Evolutionary conservation across 2,329 filamentous ascomycete genomes (phyloP).

Genomic region (Paraphaeosphaeria sporulosa): DNA sequence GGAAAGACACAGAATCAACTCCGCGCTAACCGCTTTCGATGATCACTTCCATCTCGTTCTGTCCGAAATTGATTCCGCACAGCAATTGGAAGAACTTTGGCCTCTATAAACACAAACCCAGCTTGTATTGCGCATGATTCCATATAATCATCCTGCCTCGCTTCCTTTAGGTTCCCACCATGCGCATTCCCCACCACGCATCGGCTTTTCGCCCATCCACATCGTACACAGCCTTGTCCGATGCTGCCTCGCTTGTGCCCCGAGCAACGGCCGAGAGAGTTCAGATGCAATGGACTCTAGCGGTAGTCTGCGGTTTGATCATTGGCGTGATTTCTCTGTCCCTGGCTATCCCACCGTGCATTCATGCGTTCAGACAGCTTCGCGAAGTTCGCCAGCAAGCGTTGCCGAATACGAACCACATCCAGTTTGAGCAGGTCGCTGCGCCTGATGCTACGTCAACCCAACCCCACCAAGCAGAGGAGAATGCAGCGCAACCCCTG

Average conservation of each 20-base stretch:
- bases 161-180: background rate
- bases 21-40: background rate
- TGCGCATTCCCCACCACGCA: background rate
- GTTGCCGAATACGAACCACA: background rate
- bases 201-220: background rate
- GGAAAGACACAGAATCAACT: background rate
- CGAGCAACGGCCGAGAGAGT: background rate
- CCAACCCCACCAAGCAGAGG: background rate
- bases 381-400: background rate
- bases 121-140: background rate
- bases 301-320: background rate
- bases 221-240: background rate
- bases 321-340: background rate
- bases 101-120: background rate
- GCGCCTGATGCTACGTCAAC: no score
- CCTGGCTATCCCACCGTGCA: background rate
- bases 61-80: background rate
- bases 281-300: background rate
- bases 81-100: background rate
- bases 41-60: background rate
- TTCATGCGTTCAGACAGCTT: background rate
- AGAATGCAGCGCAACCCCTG: background rate
- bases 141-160: background rate
- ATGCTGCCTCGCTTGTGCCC: background rate
- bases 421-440: background rate